A percentile compares a stretch with the other conserved stretches of the same genome.
Evolutionary conservation across 2,329 filamentous ascomycete genomes (phyloP).

Genomic region (Hysterium pulicare): DNA sequence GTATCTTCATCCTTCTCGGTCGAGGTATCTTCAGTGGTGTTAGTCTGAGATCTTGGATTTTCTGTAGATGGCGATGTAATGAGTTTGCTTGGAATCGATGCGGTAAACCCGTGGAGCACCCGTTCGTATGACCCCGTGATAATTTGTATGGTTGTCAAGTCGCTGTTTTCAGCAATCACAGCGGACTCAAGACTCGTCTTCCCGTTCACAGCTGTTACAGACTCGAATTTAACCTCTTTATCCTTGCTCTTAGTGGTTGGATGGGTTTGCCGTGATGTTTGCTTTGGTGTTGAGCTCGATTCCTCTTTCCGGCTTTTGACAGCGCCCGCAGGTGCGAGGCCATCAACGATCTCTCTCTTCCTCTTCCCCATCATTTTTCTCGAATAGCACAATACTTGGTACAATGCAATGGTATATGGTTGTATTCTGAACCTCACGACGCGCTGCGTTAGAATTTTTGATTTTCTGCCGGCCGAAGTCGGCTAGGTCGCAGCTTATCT

Average conservation of each 20-base stretch:
- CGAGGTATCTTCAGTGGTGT: slow-evolving; percentile 11
- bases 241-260: slow-evolving; percentile 17
- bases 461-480: slow-evolving; percentile 2
- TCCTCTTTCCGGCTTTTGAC: slow-evolving; percentile 27
- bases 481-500: not conserved
- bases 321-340: slow-evolving; percentile 15
- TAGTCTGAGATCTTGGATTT: slow-evolving; percentile 20
- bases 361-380: slow-evolving; percentile 32
- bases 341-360: slow-evolving; percentile 28
- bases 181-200: not conserved
- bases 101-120: slow-evolving; percentile 84
- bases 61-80: slow-evolving; percentile 4
- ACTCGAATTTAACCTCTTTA: slow-evolving; percentile 14
- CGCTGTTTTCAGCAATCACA: slow-evolving; percentile 9
- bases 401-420: too few species aligned
- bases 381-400: too few species aligned
- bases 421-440: too few species aligned
- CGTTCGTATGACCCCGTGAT: slow-evolving; percentile 92
- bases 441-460: not conserved
- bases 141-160: slow-evolving; percentile 66
- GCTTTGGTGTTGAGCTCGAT: slow-evolving; percentile 13
- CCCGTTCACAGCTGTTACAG: not conserved
- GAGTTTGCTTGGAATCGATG: slow-evolving; percentile 54
- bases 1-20: slow-evolving; percentile 19
- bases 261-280: slow-evolving; percentile 14